phyloP scores from a whole-genome alignment of 2,329 filamentous ascomycete species.

The Sporothrix protearum region DNA sequence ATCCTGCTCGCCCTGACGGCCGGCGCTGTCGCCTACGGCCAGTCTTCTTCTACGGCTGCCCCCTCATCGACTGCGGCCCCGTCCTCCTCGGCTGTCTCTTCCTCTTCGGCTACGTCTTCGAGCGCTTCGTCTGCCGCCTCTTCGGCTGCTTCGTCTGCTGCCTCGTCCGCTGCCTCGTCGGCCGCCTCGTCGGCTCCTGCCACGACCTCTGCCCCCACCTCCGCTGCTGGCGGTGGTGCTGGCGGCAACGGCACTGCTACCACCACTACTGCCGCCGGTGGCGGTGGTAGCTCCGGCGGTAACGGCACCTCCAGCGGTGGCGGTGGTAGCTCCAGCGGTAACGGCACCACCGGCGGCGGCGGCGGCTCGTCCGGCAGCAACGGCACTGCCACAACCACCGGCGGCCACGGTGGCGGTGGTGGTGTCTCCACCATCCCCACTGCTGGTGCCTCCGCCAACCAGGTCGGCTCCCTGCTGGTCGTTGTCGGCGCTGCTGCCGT shows the following conservation, averaged over 20 bases:
- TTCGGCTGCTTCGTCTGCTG: not conserved
- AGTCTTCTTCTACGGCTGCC: not conserved
- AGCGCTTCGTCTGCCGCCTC: not conserved
- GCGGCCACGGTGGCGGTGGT: not conserved
- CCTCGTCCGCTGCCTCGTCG: not conserved
- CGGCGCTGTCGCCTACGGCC: slow-evolving; percentile 7
- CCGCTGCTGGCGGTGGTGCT: not conserved
- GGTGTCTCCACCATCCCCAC: slow-evolving; percentile 28
- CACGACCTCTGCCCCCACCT: not conserved
- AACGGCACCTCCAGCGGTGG: not conserved
- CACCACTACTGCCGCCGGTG: not conserved
- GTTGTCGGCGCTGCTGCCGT: slow-evolving; percentile 40
- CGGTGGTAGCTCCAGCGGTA: not conserved
- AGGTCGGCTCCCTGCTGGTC: slow-evolving; percentile 37
- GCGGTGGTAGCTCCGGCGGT: not conserved
- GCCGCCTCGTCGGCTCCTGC: not conserved
- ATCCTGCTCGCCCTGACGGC: slow-evolving; percentile 19
- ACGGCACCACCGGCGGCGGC: not conserved
- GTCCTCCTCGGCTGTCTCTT: not conserved
- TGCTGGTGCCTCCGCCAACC: slow-evolving; percentile 33
- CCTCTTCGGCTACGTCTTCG: not conserved
- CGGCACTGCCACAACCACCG: too few species aligned
- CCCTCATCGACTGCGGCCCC: not conserved
- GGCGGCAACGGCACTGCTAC: slow-evolving; percentile 7
- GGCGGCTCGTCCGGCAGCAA: too few species aligned